Base-by-base conservation (phyloP, 192 early-diverging fungal species). In the Coemansia sp. region DNA sequence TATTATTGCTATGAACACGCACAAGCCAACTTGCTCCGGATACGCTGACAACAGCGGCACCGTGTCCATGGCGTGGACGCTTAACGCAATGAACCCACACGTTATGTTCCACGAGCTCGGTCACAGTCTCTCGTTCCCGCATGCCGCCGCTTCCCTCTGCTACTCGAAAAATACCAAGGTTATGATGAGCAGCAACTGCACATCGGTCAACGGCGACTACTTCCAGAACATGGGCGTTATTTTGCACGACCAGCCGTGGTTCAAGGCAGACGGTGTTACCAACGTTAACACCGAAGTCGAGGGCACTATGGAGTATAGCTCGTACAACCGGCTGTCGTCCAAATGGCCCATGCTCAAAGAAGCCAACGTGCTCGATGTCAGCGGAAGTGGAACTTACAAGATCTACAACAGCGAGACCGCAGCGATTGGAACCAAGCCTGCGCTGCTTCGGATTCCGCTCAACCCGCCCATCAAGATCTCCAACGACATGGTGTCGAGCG, bases 141-240 rank as follows among this genome's bases (percentile, higher is more conserved):
- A 54, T 5, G 28, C 52, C 1, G 52, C 25, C 18, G 34, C 52
- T 2, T 21, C 52, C 4, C 11, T 14, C 12, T 54, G 52, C 52
- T 54, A 54, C 23, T 54, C 52, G 9, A 25, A 12, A 0, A 25
- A 8, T 0, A 26, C 52, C 10, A 54, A 21, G 4, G 52, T 54
- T 14, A 54, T 28, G 52, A 54, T 54, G 52, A 54, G 52, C 52
- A 28, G 25, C 26, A 54, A 54, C 52, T 54, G 52, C 25, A 54
- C 52, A 3, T 25, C 52, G 2, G 15, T 54, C n/a, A 17, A 54
- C 7, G 21, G 23, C 4, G 52, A 54, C 7, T 17, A 28, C 9
- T 54, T 54, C 52, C 52, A 54, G 26, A 54, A 54, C 52, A 54
- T 54, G 5, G 52, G 52, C 14, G 25, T 54, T 31, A 54, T 54